Base-by-base conservation (phyloP, 306 rosid genomes). In the Hylodesmum podocarpum region DNA sequence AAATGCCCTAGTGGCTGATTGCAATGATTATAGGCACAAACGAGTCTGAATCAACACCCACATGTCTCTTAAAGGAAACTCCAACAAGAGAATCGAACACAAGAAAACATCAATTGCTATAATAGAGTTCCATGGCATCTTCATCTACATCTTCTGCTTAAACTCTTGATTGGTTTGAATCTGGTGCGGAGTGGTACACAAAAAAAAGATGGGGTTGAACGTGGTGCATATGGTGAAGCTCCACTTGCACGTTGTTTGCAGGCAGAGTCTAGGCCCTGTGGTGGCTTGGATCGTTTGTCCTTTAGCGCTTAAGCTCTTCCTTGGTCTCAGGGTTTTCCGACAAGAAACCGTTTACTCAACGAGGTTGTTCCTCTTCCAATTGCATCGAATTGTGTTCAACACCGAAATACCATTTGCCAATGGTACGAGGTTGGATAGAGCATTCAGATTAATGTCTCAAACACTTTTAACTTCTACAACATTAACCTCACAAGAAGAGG, bases 301-400 rank as follows among this genome's bases (percentile, higher is more conserved):
- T 0, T 55, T 80, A 22, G 9, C 72, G 10, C 44, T 89, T 25
- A 89, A 84, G 82, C 54, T 89, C 40, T 78, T 78, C 0, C 22
- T 80, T 40, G 46, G 80, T 63, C 49, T 80, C 41, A 43, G 73
- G 5, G 2, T 76, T 9, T 66, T 84, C n/a, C 70, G 75, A 16
- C 65, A 73, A 8, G 82, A 84, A 7, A 62, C 76, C 0, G 1
- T 79, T 31, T 33, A 69, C 41, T 77, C 76, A 4, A 49, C 82
- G 0, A 86, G 82, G 82, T 78, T 85, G 18, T 87, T 89, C 80
- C 65, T 85, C 41, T 89, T 87, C 72, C 86, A 84, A 10, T 19
- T 89, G 67, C 49, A 83, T 21, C 86, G 24, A 47, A 89, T 86
- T 10, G 76, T 70, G 22, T 76, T 75, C 63, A 25, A 66, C 13